Conservation (phyloP, 106 monocot species). For the Amphibolis antarctica region DNA sequence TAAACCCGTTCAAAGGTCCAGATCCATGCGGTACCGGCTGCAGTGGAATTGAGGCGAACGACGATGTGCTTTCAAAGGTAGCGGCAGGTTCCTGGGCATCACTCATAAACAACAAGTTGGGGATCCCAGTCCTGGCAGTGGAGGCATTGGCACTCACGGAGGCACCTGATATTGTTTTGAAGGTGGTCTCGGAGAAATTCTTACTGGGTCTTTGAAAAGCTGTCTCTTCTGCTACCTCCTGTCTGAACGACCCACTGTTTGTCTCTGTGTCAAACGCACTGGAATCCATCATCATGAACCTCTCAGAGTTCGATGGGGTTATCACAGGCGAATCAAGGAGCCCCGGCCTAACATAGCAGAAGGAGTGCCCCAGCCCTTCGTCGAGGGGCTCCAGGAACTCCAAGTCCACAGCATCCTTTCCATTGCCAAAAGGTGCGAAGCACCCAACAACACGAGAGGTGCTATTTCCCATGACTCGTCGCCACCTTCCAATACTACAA, state of each 20-base stretch:
- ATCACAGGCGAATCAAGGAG: constrained; percentile 68
- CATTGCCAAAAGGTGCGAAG: constrained; percentile 52
- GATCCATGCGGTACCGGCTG: constrained; percentile 90
- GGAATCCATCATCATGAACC: constrained; percentile 74
- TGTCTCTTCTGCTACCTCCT: constrained; percentile 42
- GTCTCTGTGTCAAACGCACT: constrained; percentile 72
- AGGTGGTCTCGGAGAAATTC: constrained; percentile 56
- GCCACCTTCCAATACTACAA: background rate
- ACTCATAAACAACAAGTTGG: constrained; percentile 20
- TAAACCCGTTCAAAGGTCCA: constrained; percentile 80
- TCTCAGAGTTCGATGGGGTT: constrained; percentile 87
- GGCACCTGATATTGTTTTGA: constrained; percentile 89
- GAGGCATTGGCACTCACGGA: constrained; percentile 96
- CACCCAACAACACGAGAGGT: constrained; percentile 85
- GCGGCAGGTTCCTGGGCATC: constrained; percentile 82
- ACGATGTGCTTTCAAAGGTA: constrained; percentile 87
- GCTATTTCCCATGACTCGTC: constrained; percentile 65
- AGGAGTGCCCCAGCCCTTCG: constrained; percentile 93
- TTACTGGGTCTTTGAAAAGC: constrained; percentile 29
- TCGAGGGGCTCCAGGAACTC: constrained; percentile 92
- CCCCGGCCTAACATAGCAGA: constrained; percentile 87
- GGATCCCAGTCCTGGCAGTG: constrained; percentile 59
- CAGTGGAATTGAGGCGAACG: constrained; percentile 78
- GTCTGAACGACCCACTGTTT: constrained; percentile 68
- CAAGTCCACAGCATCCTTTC: constrained; percentile 48